Conservation (phyloP, 1,284 basidiomycete species). For the Xerocomus amazonicus region DNA sequence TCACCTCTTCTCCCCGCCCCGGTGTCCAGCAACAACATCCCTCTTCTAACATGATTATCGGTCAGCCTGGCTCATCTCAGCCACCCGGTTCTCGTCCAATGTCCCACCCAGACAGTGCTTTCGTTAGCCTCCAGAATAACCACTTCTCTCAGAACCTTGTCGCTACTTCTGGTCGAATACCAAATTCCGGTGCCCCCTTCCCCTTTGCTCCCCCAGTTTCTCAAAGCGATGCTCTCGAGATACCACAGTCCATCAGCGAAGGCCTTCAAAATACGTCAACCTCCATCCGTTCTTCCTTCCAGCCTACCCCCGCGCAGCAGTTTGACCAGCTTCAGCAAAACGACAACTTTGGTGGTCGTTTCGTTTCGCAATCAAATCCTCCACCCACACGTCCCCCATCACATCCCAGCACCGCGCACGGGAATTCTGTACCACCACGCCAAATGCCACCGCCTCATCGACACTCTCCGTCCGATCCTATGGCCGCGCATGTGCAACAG, state of each 20-base stretch:
- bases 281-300: slow-evolving; percentile 41
- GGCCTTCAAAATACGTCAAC: slow-evolving; percentile 38
- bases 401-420: slow-evolving; percentile 34
- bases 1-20: slow-evolving; percentile 47
- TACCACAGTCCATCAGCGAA: slow-evolving; percentile 41
- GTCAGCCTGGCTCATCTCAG: slow-evolving; percentile 44
- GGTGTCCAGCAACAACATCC: slow-evolving; percentile 39
- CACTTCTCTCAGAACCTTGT: slow-evolving; percentile 41
- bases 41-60: slow-evolving; percentile 40
- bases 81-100: slow-evolving; percentile 41
- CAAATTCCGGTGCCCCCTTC: slow-evolving; percentile 34
- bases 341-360: slow-evolving; percentile 34
- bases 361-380: slow-evolving; percentile 32
- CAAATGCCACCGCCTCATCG: slow-evolving; percentile 37
- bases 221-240: slow-evolving; percentile 36
- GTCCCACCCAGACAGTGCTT: slow-evolving; percentile 46
- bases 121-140: slow-evolving; percentile 41
- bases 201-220: slow-evolving; percentile 42
- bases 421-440: slow-evolving; percentile 30
- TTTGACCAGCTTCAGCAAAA: slow-evolving; percentile 47
- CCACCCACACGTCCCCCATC: slow-evolving; percentile 46
- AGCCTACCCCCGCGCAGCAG: slow-evolving; percentile 57
- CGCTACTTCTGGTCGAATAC: slow-evolving; percentile 36
- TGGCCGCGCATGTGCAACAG: slow-evolving; percentile 34
- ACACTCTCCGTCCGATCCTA: slow-evolving; percentile 42